Base-by-base conservation (phyloP, 768 basidiomycete genomes). In the Rhizopogon sp. region DNA sequence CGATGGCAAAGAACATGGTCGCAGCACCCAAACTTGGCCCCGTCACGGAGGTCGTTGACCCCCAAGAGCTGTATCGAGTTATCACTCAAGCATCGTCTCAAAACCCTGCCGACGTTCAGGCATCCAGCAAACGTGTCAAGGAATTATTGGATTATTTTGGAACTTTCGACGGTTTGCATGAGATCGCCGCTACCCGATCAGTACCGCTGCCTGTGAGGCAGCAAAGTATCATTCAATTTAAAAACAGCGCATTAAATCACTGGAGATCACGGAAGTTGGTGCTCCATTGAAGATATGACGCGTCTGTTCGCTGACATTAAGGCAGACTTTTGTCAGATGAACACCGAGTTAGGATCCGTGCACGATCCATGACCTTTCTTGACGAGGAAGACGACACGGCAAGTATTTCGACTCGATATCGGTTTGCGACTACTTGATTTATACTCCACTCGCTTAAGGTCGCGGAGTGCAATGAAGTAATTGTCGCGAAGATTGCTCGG, bases 151-250 rank as follows among this genome's bases (percentile, higher is more conserved):
- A 85, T 47, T 79, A 82, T 71, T 76, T 82, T 47, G 91, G 90
- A 41, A 81, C 86, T 1, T 88, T 80, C 61, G 82, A 88, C 63
- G 78, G 79, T 17, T 74, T 93, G 46, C 82, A 88, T 60, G 80
- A 85, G 59, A 90, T 93, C 67, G 88, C 89, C 22, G 75, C 82
- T 29, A 78, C 83, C 60, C 73, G 70, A 58, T 68, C 76, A 2
- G 68, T 85, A n/a, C 85, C 88, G 13, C 67, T 87, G 39, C 72
- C 73, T 14, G 79, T 93, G 49, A 83, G 93, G 41, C 81, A 88
- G 60, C 88, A 90, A 66, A 84, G 88, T 25, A 90, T 92, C 58
- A 88, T 95, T 53, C 91, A 93, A 64, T 88, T 94, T 74, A 95
- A 95, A 72, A 95, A 94, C 62, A 77, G 79, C 1, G 85, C 84